A percentile compares a stretch with the other conserved stretches of the same genome.
These are phyloP conservation scores for Acorus gramineus DNA, from an alignment of 106 monocot species.

Conservation along the genomic window DNA sequence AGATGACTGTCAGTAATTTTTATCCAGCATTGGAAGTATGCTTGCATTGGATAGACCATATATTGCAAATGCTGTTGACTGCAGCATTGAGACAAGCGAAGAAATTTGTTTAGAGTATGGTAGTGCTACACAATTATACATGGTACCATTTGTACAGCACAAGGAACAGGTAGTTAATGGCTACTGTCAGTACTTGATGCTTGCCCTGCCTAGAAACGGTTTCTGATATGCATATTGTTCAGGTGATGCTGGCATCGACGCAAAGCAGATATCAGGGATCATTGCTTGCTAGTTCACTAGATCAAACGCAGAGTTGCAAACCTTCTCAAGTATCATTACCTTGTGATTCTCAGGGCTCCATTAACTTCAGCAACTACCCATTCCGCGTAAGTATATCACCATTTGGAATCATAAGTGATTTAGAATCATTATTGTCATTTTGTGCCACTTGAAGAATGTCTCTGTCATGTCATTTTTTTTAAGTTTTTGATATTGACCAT, in stretches of 20 bases:
- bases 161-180: constrained; percentile 60
- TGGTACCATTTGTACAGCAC: constrained; percentile 72
- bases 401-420: too few relatives aligned
- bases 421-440: neutral
- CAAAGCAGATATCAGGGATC: constrained; percentile 62
- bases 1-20: constrained; percentile 5
- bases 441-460: neutral
- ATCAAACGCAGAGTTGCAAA: constrained; percentile 29
- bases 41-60: constrained; percentile 88
- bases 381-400: constrained; percentile 41
- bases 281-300: constrained; percentile 4
- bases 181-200: neutral
- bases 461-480: too few relatives aligned
- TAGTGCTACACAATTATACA: constrained; percentile 78
- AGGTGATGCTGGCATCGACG: constrained; percentile 70
- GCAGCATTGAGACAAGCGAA: constrained; percentile 22
- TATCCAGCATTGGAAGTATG: constrained; percentile 85
- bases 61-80: constrained; percentile 30
- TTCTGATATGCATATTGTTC: constrained; percentile 3
- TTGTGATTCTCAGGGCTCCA: constrained; percentile 58
- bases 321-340: constrained; percentile 69
- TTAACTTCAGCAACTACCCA: constrained; percentile 84
- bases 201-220: neutral
- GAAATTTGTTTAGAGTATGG: constrained; percentile 90
- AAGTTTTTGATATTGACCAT: too few relatives aligned